Base-by-base conservation (phyloP, 257 asterid species). In the Henckelia pumila region DNA sequence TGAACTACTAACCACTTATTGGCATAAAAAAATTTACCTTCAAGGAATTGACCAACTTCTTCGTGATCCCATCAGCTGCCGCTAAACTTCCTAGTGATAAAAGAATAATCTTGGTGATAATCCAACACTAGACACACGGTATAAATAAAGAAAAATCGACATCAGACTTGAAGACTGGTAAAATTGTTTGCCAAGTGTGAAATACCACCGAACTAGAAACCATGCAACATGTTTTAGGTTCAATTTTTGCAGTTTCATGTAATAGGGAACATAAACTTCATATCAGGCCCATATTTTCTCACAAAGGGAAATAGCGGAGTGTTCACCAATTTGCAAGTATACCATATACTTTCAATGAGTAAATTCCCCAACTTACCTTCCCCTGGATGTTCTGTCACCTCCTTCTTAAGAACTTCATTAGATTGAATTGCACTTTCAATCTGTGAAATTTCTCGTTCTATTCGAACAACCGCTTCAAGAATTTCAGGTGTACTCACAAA, bases 401-500 rank as follows among this genome's bases (percentile, higher is more conserved):
- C 81, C 30, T 69, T 22, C 14, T 68, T 75, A 24, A 76, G 63
- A 70, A 59, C 55, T 52, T 84, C 88, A 73, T 75, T 85, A 59
- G 84, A 73, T 72, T 89, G 92, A 59, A 77, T 69, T 23, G 95
- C 84, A 65, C 77, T 80, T 70, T 85, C 94, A 77, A 90, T 90
- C 83, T 90, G 97, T 73, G 78, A 67, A 73, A 90, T 84, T 78
- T 90, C 97, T 22, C 69, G 75, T 67, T 90, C 97, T 70, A 86
- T 75, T 30, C 82, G 83, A 63, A 83, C 60, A 66, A 88, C 79
- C 79, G 95, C 82, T 86, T 90, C 95, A 35, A 90, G 94, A 78
- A 90, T 84, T 73, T 90, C 97, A 7, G 97, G 95, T 1, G 94
- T 85, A 79, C 97, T 90, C 24, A 90, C 86, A 63, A 90, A 90